Base-by-base conservation (phyloP, 257 asterid genomes). In the Nicotiana otophora region DNA sequence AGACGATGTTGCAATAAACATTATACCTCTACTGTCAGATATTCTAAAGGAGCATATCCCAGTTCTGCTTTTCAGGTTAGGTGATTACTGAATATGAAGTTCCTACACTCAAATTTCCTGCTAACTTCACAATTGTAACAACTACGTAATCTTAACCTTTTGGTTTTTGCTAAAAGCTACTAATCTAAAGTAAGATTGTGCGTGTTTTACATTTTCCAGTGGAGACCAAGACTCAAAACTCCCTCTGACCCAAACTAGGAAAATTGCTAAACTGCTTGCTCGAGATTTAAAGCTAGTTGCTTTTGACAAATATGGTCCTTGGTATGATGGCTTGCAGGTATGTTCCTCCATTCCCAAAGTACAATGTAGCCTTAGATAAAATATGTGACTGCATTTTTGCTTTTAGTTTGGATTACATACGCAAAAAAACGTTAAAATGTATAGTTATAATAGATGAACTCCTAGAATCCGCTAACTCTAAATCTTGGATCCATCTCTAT, bases 291-390 rank as follows among this genome's bases (percentile, higher is more conserved):
- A 82, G 62, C 85, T 85, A 51, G 64, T 23, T 26, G 61, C 76
- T 33, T 42, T 82, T 12, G 72, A 34, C 17, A 69, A 65, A 66
- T 82, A 85, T 64, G 81, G 88, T 60, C 84, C 88, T 67, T 85
- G 88, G 88, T 85, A 85, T 20, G 83, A 82, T 77, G 85, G 85
- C 31, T 16, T 19, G 65, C 87, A 85, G 85, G 87, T 85, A 39
- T 10, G 30, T 16, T 26, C 10, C n/a, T 6, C 14, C 2, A 79
- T 14, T 28, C 9, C 9, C 46, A 7, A 0, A 6, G 46, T 36
- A 36, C 46, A 36, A 36, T 36, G 46, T 36, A 36, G 46, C 46
- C 9, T 36, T 36, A 36, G 9, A 36, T 36, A 34, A 34, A 34
- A 34, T 5, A 34, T 34, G 39, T 5, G 39, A 34, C 39, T 5